phyloP scores from a whole-genome alignment of 768 basidiomycete genomes.

The Lactarius hatsudake region DNA sequence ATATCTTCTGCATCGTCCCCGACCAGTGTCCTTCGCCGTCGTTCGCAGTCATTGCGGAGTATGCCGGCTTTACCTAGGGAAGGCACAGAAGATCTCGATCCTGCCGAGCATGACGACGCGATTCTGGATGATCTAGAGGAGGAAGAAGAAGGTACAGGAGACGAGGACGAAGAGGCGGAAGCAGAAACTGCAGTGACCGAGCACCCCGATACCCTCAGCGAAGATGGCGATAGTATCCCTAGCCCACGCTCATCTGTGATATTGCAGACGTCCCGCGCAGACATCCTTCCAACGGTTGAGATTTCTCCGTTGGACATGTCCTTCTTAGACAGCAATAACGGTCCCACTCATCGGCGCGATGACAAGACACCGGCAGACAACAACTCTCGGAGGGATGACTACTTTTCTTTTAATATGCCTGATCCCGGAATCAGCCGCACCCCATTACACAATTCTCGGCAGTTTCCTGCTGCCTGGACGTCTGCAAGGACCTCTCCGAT shows the following conservation, averaged over 20 bases:
- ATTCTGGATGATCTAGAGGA: conserved; percentile 36
- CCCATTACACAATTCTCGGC: background rate
- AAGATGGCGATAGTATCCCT: conserved; percentile 22
- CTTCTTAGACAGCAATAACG: conserved; percentile 19
- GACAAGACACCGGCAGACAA: conserved; percentile 18
- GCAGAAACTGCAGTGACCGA: conserved; percentile 17
- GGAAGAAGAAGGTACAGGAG: conserved; percentile 36
- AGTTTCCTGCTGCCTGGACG: background rate
- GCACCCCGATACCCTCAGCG: conserved; percentile 22
- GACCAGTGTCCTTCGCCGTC: background rate
- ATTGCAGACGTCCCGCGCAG: background rate
- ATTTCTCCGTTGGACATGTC: conserved; percentile 27
- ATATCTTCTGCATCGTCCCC: conserved; percentile 17
- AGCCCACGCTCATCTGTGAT: background rate
- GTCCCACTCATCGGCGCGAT: conserved; percentile 13
- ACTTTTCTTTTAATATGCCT: conserved; percentile 32
- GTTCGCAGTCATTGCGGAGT: conserved; percentile 25
- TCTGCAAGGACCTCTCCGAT: conserved; percentile 14
- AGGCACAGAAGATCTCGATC: conserved; percentile 36
- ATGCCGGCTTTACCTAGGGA: conserved; percentile 29
- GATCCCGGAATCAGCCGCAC: conserved; percentile 7
- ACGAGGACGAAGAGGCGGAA: conserved; percentile 21
- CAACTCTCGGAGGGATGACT: conserved; percentile 27
- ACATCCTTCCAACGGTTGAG: conserved; percentile 9
- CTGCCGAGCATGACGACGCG: conserved; percentile 38